Evolutionary conservation across 2,329 filamentous ascomycete species (phyloP).

Genomic region (Aureobasidium sp.): DNA sequence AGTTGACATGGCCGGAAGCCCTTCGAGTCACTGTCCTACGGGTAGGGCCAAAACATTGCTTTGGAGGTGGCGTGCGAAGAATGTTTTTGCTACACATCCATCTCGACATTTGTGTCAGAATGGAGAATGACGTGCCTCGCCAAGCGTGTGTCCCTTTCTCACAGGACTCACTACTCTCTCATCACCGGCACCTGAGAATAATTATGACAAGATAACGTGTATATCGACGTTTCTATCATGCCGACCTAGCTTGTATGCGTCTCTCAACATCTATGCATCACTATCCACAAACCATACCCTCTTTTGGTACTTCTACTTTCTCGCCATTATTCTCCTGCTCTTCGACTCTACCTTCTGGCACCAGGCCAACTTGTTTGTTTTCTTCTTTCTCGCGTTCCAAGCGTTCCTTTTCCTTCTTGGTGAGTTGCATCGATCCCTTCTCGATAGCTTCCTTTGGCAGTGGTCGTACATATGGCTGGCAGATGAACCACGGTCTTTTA

Average conservation of each 20-base stretch:
- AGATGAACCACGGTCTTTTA: slow-evolving; percentile 81
- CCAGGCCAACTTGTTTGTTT: slow-evolving; percentile 25
- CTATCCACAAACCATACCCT: slow-evolving; percentile 18
- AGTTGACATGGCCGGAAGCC: slow-evolving; percentile 3
- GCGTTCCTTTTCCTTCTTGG: slow-evolving; percentile 55
- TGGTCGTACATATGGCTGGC: slow-evolving; percentile 78
- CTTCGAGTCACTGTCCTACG: slow-evolving; percentile 29
- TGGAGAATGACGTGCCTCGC: background rate
- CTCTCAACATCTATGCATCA: background rate
- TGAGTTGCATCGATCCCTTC: slow-evolving; percentile 67
- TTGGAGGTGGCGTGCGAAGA: slow-evolving; percentile 17
- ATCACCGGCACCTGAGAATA: background rate
- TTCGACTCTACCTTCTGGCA: slow-evolving; percentile 25
- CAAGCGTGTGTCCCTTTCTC: background rate
- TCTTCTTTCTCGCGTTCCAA: slow-evolving; percentile 30
- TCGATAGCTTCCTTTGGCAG: slow-evolving; percentile 80
- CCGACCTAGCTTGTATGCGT: background rate
- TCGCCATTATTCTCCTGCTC: slow-evolving; percentile 17
- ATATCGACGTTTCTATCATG: background rate
- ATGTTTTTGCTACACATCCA: background rate
- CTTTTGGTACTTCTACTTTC: slow-evolving; percentile 20
- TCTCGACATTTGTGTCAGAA: background rate
- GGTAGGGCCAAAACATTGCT: slow-evolving; percentile 46
- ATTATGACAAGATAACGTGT: background rate
- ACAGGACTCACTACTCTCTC: background rate